A percentile compares a stretch with the other conserved stretches of the same genome.
phyloP scores from a whole-genome alignment of 106 monocot genomes.

The Dendrobium catenatum region DNA sequence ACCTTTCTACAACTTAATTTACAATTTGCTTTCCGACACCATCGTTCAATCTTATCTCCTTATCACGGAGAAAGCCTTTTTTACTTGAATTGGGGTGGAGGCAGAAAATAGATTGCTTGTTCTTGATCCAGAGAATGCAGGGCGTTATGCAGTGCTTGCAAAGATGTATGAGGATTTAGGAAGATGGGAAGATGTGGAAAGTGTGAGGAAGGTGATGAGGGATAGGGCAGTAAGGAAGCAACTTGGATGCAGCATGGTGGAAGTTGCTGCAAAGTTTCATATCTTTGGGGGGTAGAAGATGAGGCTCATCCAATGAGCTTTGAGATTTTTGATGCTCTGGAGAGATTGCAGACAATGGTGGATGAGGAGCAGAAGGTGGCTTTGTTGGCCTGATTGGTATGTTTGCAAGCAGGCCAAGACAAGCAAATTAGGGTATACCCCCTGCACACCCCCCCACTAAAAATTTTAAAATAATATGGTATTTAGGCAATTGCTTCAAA shows the following conservation, averaged over 20 bases:
- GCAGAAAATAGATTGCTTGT: slow-evolving; percentile 25
- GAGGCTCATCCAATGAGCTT: slow-evolving; percentile 24
- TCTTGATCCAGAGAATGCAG: slow-evolving; percentile 38
- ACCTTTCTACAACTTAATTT: no score
- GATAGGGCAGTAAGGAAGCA: slow-evolving; percentile 38
- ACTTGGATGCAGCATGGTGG: slow-evolving; percentile 39
- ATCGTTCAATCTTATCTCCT: no score
- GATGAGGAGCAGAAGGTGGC: slow-evolving; percentile 11
- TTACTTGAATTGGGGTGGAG: slow-evolving; percentile 12
- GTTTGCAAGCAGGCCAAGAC: neutral
- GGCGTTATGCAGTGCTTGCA: slow-evolving; percentile 17
- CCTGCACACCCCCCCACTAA: no score
- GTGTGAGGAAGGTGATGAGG: slow-evolving; percentile 39
- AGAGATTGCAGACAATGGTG: slow-evolving; percentile 20
- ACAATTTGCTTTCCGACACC: no score
- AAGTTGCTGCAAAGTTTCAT: slow-evolving; percentile 25
- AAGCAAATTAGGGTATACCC: no score
- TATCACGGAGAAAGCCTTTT: no score
- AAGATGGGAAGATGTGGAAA: slow-evolving; percentile 35
- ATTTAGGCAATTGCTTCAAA: no score
- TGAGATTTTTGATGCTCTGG: slow-evolving; percentile 24
- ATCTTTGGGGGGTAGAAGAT: slow-evolving; percentile 48
- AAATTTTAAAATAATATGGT: no score
- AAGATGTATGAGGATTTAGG: slow-evolving; percentile 37
- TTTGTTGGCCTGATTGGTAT: neutral